phyloP scores from a whole-genome alignment of 805 yeast species.

The Kazachstania viticola region DNA sequence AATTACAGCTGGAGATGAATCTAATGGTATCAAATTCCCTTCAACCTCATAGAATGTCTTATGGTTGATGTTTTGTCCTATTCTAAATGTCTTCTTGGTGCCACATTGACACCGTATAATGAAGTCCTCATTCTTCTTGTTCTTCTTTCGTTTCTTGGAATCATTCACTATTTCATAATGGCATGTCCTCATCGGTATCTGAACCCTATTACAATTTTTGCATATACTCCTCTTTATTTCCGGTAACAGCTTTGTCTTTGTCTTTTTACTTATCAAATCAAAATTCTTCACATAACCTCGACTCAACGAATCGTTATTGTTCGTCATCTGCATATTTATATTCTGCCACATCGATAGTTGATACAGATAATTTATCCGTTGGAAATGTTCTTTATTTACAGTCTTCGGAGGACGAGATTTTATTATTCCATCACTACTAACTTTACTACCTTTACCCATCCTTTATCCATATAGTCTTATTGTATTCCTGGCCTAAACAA shows the following conservation, averaged over 20 bases:
- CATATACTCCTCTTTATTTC: slow-evolving; percentile 56
- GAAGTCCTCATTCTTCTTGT: slow-evolving; percentile 35
- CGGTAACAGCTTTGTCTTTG: slow-evolving; percentile 55
- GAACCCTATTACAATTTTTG: slow-evolving; percentile 46
- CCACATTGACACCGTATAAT: slow-evolving; percentile 46
- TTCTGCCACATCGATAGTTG: slow-evolving; percentile 40
- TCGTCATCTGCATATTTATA: slow-evolving; percentile 1
- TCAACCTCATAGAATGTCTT: slow-evolving; percentile 16
- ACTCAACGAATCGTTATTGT: slow-evolving; percentile 30
- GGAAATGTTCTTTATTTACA: slow-evolving; percentile 47
- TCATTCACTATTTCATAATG: slow-evolving; percentile 29
- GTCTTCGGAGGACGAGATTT: slow-evolving; percentile 28
- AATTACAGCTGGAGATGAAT: too few relatives aligned
- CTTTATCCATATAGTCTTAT: too few relatives aligned
- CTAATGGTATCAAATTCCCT: slow-evolving; percentile 8
- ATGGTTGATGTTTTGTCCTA: slow-evolving; percentile 44
- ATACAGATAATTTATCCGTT: slow-evolving; percentile 46
- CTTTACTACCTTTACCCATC: slow-evolving; percentile 3
- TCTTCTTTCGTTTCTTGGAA: neutral
- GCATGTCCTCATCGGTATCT: slow-evolving; percentile 36
- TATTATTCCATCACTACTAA: slow-evolving; percentile 13
- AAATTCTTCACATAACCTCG: slow-evolving; percentile 43
- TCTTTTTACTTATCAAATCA: slow-evolving; percentile 53
- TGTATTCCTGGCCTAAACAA: too few relatives aligned
- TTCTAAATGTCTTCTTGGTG: slow-evolving; percentile 42